Conservation (phyloP, 2,329 filamentous ascomycete species). For the Plectosphaerella cucumerina region DNA sequence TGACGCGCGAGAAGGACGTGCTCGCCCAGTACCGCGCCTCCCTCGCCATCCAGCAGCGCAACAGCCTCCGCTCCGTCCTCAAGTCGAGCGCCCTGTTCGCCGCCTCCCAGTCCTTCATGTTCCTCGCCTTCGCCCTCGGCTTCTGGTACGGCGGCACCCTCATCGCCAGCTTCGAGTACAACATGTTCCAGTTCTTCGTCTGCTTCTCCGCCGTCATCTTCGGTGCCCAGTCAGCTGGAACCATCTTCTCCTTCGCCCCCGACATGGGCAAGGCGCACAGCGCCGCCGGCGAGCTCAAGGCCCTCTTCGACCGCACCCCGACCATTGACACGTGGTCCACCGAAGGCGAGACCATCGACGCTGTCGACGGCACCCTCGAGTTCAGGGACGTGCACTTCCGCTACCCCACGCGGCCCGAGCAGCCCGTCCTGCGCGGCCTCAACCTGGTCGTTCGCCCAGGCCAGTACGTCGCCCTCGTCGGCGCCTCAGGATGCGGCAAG, state of each 20-base stretch:
- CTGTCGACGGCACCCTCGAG: slow-evolving; percentile 74
- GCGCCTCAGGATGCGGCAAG: slow-evolving; percentile 93
- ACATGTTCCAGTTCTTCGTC: slow-evolving; percentile 85
- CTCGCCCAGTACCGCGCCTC: slow-evolving; percentile 64
- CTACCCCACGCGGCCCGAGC: slow-evolving; percentile 86
- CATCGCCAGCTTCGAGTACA: slow-evolving; percentile 67
- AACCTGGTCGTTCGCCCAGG: slow-evolving; percentile 71
- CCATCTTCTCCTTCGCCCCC: slow-evolving; percentile 83
- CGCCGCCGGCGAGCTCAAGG: slow-evolving; percentile 75
- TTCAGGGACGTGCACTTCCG: slow-evolving; percentile 92
- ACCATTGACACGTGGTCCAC: slow-evolving; percentile 77
- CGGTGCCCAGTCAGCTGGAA: slow-evolving; percentile 85
- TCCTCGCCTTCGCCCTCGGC: slow-evolving; percentile 78
- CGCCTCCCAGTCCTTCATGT: slow-evolving; percentile 76
- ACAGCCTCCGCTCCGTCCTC: slow-evolving; percentile 68
- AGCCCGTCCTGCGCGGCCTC: slow-evolving; percentile 84
- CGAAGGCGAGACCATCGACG: slow-evolving; percentile 58
- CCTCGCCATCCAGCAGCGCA: slow-evolving; percentile 61
- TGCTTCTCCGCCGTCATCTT: slow-evolving; percentile 87
- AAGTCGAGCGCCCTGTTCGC: slow-evolving; percentile 79
- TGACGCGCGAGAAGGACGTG: slow-evolving; percentile 84
- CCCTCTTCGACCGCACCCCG: slow-evolving; percentile 77
- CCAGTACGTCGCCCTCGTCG: slow-evolving; percentile 84
- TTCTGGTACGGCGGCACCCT: slow-evolving; percentile 90
- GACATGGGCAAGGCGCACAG: slow-evolving; percentile 92